Evolutionary conservation across 2,329 filamentous ascomycete genomes (phyloP), one percentile per base, ranked within the genome.

Genomic region (Lachnellula cervina): DNA sequence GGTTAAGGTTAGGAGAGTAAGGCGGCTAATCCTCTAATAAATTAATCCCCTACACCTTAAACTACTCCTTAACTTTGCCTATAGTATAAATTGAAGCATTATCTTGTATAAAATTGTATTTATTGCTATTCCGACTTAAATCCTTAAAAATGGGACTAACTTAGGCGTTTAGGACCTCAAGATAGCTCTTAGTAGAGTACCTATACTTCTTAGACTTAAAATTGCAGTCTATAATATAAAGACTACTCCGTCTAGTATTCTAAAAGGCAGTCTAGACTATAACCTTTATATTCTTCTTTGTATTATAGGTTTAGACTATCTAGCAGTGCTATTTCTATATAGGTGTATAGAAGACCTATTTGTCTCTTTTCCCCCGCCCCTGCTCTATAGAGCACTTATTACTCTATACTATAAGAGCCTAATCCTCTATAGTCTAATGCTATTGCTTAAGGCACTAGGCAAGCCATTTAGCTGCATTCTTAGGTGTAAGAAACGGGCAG

Each of bases 11-110:
- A 23, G 35, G 45, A 21, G 52, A 54, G 25, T 54, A 54, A 0
- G 21, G 81, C 87, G 61, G 76, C 83, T 64, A 85, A 84, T 35
- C 73, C 68, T 13, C 5, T 14, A 52, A 28, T 14, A 17, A 11
- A 16, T 23, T 2, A 13, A 52, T 52, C 6, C 32, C 14, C 16
- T 16, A 13, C 2, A 2, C 1, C 5, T 2, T 6, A 28, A 52
- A 52, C 51, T 19, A 52, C 1, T 47, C 51, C 13, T 23, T 35
- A n/a, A 54, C 45, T 13, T 49, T 54, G 14, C 6, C 7, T 34
- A 14, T 19, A 4, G 17, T 51, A 51, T 34, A 13, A 16, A 28
- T 28, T 8, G 3, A 28, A 8, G 28, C 3, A 28, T 28, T 28
- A 28, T 28, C 28, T 28, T 28, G 7, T 9, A 28, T 28, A 9